Base-by-base conservation (phyloP, 2,329 filamentous ascomycete genomes). In the Diaporthe velutina region DNA sequence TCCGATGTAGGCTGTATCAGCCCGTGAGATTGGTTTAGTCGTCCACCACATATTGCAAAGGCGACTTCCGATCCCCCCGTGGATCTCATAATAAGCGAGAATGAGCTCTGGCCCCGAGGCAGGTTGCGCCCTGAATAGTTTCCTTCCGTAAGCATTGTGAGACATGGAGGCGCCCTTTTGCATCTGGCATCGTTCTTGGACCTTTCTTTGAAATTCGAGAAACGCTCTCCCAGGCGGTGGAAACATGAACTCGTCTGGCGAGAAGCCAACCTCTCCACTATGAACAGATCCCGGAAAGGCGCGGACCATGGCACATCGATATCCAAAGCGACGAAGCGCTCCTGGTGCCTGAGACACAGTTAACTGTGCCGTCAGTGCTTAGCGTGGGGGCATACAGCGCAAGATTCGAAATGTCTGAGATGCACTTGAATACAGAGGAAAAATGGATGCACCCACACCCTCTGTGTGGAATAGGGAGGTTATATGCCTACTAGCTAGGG, bases 61-160 rank as follows among this genome's bases (percentile, higher is more conserved):
- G 48, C 48, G 48, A 40, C 48, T 54, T 54, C 64, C 64, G 48
- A 54, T 22, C 40, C 64, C 45, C 64, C 33, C 48, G 64, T 22
- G 9, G 48, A 68, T 68, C 64, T 40, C 25, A 40, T 28, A 9
- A 68, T 54, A 54, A 54, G 64, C 64, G 64, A 68, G 19, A 38
- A 52, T 19, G 48, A 40, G n/a, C 13, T 68, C 17, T 54, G 45
- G 48, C 45, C 22, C n/a, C 33, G n/a, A 54, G 48, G 64, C 33
- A 68, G 33, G 15, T 38, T 30, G 22, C 48, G 48, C 64, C 48
- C 15, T 68, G 64, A 54, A 68, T 25, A 54, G 48, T 48, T 54
- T 22, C n/a, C 25, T 54, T 40, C 33, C 40, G 64, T 68, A 19
- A 54, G 22, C 9, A 22, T 28, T 68, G 33, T 68, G 48, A 68